A percentile compares a stretch with the other conserved stretches of the same genome.
Conservation (phyloP, 805 yeast species). For the Pichia rugopelliculosa region DNA sequence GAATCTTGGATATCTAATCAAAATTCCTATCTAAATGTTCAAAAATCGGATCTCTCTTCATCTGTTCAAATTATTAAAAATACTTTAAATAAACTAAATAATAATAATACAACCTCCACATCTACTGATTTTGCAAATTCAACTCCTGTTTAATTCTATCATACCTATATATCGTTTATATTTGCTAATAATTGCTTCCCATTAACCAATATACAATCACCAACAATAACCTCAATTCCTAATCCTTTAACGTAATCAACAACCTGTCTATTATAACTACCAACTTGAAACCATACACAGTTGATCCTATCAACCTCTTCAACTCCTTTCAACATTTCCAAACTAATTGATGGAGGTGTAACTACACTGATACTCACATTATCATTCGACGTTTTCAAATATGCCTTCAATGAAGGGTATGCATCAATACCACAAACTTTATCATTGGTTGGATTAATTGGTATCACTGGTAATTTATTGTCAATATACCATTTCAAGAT, state of each 20-base stretch:
- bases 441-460: constrained; percentile 53
- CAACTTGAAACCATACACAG: constrained; percentile 82
- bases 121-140: background rate
- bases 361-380: constrained; percentile 46
- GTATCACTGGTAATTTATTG: constrained; percentile 51
- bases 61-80: constrained; percentile 18
- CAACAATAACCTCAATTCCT: constrained; percentile 38
- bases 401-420: constrained; percentile 9
- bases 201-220: constrained; percentile 62
- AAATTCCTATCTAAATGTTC: constrained; percentile 11
- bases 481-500: constrained; percentile 60
- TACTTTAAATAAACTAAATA: constrained; percentile 14
- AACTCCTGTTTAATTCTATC: background rate
- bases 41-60: constrained; percentile 12
- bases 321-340: constrained; percentile 33
- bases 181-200: constrained; percentile 31
- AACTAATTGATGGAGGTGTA: constrained; percentile 64
- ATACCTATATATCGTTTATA: background rate
- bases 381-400: constrained; percentile 4
- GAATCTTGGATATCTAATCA: constrained; percentile 18
- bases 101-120: background rate
- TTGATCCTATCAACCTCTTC: constrained; percentile 32
- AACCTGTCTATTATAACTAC: constrained; percentile 52
- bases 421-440: constrained; percentile 29
- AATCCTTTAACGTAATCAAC: constrained; percentile 29